These are phyloP conservation scores for Fomitopsis palustris DNA, from an alignment of 1,284 basidiomycete species.

Conservation along the genomic window DNA sequence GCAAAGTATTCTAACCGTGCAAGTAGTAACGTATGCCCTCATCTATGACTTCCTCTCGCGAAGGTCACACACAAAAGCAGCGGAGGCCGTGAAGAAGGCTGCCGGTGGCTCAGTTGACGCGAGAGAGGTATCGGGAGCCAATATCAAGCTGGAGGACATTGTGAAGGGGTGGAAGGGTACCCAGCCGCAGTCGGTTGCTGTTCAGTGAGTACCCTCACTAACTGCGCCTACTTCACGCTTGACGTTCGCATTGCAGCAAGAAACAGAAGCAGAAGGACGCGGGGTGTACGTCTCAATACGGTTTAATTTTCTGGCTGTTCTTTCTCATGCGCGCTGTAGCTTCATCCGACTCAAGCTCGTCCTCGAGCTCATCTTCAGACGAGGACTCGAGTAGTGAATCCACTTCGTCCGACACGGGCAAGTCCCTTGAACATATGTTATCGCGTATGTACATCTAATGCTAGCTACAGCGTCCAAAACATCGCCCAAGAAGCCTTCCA, in stretches of 20 bases:
- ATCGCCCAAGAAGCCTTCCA: background rate
- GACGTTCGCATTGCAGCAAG: background rate
- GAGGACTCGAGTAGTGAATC: constrained; percentile 3
- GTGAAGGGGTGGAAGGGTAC: constrained; percentile 56
- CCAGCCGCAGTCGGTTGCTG: constrained; percentile 26
- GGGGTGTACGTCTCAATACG: constrained; percentile 11
- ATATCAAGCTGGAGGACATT: constrained; percentile 60
- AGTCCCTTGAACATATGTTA: background rate
- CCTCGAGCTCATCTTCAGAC: background rate
- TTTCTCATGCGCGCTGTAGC: background rate
- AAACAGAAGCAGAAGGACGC: background rate
- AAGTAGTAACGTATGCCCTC: constrained; percentile 65
- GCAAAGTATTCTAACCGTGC: background rate
- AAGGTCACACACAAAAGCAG: constrained; percentile 60
- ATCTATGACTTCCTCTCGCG: constrained; percentile 69
- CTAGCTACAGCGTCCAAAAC: background rate
- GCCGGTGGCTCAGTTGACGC: constrained; percentile 55
- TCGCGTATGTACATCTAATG: background rate
- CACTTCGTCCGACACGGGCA: background rate
- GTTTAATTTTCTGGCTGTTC: background rate
- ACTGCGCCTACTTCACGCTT: background rate
- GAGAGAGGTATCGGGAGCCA: constrained; percentile 44
- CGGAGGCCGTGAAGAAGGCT: constrained; percentile 51
- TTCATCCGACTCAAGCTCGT: background rate
- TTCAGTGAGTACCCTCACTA: background rate